These are phyloP conservation scores for Penicillium robsamsonii DNA, from an alignment of 495 filamentous ascomycete species.

Conservation along the genomic window DNA sequence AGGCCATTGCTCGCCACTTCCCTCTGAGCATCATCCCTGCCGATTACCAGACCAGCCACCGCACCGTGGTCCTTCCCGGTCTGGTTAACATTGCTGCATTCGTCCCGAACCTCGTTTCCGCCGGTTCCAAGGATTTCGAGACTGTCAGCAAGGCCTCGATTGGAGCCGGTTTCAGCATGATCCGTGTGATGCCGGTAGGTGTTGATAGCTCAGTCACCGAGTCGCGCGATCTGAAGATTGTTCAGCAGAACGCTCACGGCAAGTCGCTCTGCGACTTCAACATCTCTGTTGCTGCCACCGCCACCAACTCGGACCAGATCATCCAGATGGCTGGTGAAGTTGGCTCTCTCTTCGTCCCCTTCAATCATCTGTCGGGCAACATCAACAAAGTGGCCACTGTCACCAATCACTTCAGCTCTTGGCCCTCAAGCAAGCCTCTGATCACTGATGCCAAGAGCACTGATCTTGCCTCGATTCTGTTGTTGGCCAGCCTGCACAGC, in stretches of 20 bases:
- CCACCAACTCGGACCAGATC: slow-evolving; percentile 72
- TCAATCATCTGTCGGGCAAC: slow-evolving; percentile 82
- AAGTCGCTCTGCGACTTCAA: slow-evolving; percentile 79
- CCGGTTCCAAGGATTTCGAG: slow-evolving; percentile 67
- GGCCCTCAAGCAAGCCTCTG: slow-evolving; percentile 80
- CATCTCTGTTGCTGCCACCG: slow-evolving; percentile 79
- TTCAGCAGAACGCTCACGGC: slow-evolving; percentile 69
- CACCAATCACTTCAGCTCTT: slow-evolving; percentile 75
- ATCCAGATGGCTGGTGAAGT: slow-evolving; percentile 70
- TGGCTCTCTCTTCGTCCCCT: slow-evolving; percentile 82
- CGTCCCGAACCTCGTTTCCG: slow-evolving; percentile 66
- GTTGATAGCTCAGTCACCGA: slow-evolving; percentile 71
- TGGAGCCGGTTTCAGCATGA: slow-evolving; percentile 78
- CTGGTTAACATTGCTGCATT: slow-evolving; percentile 79
- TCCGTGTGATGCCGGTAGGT: slow-evolving; percentile 77
- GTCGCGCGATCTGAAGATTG: slow-evolving; percentile 66
- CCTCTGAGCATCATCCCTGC: slow-evolving; percentile 74
- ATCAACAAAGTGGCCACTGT: slow-evolving; percentile 85
- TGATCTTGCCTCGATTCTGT: slow-evolving; percentile 74
- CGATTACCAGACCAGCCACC: slow-evolving; percentile 88
- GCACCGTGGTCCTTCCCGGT: slow-evolving; percentile 71
- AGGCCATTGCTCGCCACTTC: slow-evolving; percentile 86
- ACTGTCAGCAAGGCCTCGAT: slow-evolving; percentile 71
- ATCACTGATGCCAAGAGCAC: slow-evolving; percentile 83
- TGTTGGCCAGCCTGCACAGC: slow-evolving; percentile 79